Conservation (phyloP, 192 early-diverging fungal genomes). For the Paraglomus brasilianum region DNA sequence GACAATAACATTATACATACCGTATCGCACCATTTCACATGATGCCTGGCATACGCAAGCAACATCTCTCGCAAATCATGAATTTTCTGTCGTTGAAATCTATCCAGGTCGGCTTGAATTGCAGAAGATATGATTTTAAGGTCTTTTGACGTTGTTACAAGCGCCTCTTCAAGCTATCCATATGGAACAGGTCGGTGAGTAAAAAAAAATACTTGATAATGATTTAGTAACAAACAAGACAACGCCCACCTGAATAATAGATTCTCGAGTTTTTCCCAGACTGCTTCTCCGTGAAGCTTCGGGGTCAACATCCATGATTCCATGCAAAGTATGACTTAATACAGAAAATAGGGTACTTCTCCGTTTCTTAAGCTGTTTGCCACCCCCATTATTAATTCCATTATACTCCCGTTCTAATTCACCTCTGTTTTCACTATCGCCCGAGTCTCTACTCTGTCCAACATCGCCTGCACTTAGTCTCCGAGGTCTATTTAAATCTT, state of each 20-base stretch:
- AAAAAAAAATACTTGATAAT: no score
- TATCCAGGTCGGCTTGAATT: constrained; percentile 86
- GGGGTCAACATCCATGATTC: constrained; percentile 95
- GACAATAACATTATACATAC: constrained; percentile 32
- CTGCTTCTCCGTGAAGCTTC: constrained; percentile 83
- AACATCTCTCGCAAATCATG: constrained; percentile 80
- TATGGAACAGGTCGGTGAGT: no score
- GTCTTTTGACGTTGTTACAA: constrained; percentile 69
- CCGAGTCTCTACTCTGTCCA: constrained; percentile 20
- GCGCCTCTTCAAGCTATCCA: constrained; percentile 69
- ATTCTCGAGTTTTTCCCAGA: constrained; percentile 84
- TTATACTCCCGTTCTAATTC: constrained; percentile 13
- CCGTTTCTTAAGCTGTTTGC: constrained; percentile 34
- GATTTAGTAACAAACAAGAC: background rate
- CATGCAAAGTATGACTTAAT: constrained; percentile 75
- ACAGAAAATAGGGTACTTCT: constrained; percentile 56
- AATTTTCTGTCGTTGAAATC: constrained; percentile 94
- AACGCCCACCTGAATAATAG: constrained; percentile 56
- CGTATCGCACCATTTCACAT: constrained; percentile 72
- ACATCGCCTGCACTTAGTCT: background rate
- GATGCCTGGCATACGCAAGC: constrained; percentile 69
- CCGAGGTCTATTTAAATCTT: background rate
- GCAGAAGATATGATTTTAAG: constrained; percentile 74
- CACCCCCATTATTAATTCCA: constrained; percentile 1
- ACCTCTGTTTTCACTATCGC: constrained; percentile 31